Evolutionary conservation across 129 eudicot genomes (phyloP).

Genomic region (Flaveria brownii): DNA sequence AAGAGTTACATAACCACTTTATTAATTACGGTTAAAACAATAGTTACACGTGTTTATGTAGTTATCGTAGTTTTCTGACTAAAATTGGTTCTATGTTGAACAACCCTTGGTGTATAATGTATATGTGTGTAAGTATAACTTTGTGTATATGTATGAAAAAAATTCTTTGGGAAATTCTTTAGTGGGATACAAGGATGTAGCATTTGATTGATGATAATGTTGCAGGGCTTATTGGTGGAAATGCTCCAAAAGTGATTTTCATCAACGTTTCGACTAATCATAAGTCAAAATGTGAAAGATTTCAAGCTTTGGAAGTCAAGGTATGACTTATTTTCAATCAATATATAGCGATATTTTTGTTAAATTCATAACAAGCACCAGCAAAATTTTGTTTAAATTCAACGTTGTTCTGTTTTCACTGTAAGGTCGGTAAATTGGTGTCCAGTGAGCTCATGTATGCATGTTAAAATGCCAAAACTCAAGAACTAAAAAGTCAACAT

Average conservation of each 20-base stretch:
- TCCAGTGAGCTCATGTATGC: neutral
- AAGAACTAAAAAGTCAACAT: neutral
- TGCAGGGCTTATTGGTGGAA: constrained; percentile 47
- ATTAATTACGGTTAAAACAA: neutral
- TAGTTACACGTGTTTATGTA: too few species aligned
- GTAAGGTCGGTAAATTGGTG: neutral
- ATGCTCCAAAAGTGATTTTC: constrained; percentile 35
- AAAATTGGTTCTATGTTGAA: neutral
- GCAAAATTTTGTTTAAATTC: neutral
- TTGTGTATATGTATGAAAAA: neutral
- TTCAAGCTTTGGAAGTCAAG: constrained; percentile 53
- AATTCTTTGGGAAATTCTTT: neutral
- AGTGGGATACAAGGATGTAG: neutral
- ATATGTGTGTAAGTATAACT: neutral
- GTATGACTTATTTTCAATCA: constrained; percentile 30
- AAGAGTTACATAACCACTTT: too few species aligned
- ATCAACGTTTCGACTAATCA: constrained; percentile 36
- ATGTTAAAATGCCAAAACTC: neutral
- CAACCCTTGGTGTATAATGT: neutral
- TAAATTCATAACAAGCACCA: constrained; percentile 6
- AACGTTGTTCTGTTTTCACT: neutral
- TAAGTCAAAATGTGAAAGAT: constrained; percentile 39
- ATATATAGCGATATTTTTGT: neutral
- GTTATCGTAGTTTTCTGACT: neutral
- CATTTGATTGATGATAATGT: constrained; percentile 21